Base-by-base conservation (phyloP, 352 stramenopile species). In the Phytophthora citricola region DNA sequence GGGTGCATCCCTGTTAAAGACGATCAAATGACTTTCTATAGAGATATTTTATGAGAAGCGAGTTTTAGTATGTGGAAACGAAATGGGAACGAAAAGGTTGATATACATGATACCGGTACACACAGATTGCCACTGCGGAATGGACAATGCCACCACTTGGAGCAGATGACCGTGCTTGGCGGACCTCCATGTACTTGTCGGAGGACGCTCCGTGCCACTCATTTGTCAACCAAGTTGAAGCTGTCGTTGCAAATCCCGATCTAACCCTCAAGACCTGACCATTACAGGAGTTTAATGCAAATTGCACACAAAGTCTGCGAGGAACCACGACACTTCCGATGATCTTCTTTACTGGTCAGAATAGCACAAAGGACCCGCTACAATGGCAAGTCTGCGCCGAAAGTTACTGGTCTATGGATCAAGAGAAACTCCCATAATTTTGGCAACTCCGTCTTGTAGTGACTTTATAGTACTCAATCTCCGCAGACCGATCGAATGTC, bases 401-500 rank as follows among this genome's bases (percentile, higher is more conserved):
- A 43, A 43, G 15, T 41, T 9, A 17, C 5, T n/a, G 9, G n/a
- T 26, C n/a, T n/a, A 4, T 11, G 24, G 24, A 20, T 49, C 43
- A 32, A 29, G 40, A 45, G 39, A 5, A 20, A 27, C 40, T 50
- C 5, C 2, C n/a, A n/a, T n/a, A n/a, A n/a, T n/a, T n/a, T n/a
- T n/a, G n/a, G 2, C 31, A 34, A 29, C 14, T 31, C 22, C 44
- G 17, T 22, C 10, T 41, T 40, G 11, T 4, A 27, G 48, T 38
- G 38, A 48, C 32, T 38, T 5, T 31, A 36, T 26, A 4, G n/a
- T 38, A 32, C 14, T 70, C 40, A 81, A n/a, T 78, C 74, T 0
- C 65, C 68, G 55, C 70, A 82, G 17, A 85, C 67, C 3, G 81
- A 89, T 0, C 81, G 84, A 53, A 91, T 87, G 67, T 92, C 81